These are phyloP conservation scores for Calonectria hongkongensis DNA, from an alignment of 2,329 filamentous ascomycete genomes.

Conservation along the genomic window DNA sequence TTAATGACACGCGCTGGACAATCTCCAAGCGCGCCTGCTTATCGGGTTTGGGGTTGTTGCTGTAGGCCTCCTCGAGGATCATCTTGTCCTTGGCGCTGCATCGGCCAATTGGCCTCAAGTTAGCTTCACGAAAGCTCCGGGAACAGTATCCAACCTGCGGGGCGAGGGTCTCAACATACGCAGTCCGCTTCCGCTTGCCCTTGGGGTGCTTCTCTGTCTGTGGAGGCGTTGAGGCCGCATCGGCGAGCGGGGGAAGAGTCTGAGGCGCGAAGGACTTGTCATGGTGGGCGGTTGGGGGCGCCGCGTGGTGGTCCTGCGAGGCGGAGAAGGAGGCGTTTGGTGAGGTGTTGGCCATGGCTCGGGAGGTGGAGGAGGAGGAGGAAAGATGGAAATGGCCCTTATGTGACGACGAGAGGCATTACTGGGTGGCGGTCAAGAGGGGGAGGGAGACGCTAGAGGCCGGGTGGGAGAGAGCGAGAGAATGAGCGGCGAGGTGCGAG, in stretches of 20 bases:
- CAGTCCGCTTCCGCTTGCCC: conserved; percentile 78
- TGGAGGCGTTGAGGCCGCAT: conserved; percentile 42
- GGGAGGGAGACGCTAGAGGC: conserved; percentile 36
- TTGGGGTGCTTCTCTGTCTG: conserved; percentile 70
- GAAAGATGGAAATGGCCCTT: conserved; percentile 50
- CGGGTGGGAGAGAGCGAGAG: not conserved
- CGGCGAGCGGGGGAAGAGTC: conserved; percentile 49
- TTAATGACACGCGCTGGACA: conserved; percentile 88
- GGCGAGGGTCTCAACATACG: conserved; percentile 63
- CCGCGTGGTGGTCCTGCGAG: conserved; percentile 52
- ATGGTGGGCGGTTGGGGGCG: conserved; percentile 51
- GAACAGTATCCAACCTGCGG: conserved; percentile 14
- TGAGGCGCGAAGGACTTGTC: conserved; percentile 50
- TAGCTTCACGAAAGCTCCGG: conserved; percentile 41
- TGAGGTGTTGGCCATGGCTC: conserved; percentile 53
- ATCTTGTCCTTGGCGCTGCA: conserved; percentile 89
- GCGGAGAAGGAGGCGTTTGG: conserved; percentile 47
- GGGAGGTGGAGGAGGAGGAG: conserved; percentile 39
- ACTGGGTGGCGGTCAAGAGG: conserved; percentile 49
- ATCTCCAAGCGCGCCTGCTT: conserved; percentile 90
- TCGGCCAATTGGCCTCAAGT: conserved; percentile 47
- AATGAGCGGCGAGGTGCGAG: conserved; percentile 19
- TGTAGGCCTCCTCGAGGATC: conserved; percentile 90
- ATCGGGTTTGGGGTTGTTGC: conserved; percentile 91
- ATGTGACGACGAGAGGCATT: conserved; percentile 54